Evolutionary conservation across 371 early-diverging fungal genomes (phyloP).

Genomic region (Syncephalastrum contaminatum): DNA sequence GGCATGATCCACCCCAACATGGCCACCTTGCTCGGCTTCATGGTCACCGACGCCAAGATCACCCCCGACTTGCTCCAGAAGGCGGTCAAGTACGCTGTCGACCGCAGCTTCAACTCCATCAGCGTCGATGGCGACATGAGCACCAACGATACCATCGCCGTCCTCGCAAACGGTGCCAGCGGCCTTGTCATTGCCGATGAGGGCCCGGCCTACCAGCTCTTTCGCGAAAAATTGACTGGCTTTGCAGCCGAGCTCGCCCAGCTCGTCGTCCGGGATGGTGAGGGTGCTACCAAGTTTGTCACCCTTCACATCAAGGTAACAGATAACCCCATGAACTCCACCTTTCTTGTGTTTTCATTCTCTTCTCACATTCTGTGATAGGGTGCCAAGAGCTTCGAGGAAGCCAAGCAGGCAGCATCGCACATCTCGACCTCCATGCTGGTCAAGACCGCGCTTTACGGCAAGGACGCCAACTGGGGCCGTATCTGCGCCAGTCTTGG

Average conservation of each 20-base stretch:
- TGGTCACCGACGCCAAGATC: slow-evolving; percentile 85
- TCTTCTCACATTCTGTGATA: slow-evolving; percentile 15
- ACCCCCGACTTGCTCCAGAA: slow-evolving; percentile 60
- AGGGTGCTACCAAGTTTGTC: slow-evolving; percentile 96
- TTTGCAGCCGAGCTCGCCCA: slow-evolving; percentile 85
- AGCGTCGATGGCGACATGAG: slow-evolving; percentile 95
- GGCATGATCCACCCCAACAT: slow-evolving; percentile 95
- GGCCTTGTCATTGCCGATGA: slow-evolving; percentile 46
- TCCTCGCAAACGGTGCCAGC: slow-evolving; percentile 86
- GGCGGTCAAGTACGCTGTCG: slow-evolving; percentile 80
- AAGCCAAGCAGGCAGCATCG: slow-evolving; percentile 81
- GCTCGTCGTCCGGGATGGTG: slow-evolving; percentile 91
- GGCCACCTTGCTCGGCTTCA: slow-evolving; percentile 89
- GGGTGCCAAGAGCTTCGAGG: slow-evolving; percentile 71
- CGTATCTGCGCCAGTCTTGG: slow-evolving; percentile 65
- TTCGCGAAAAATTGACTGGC: slow-evolving; percentile 70
- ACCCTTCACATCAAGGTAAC: slow-evolving; percentile 81
- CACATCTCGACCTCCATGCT: slow-evolving; percentile 90
- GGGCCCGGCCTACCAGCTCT: slow-evolving; percentile 59
- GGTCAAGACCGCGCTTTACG: slow-evolving; percentile 94
- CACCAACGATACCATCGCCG: slow-evolving; percentile 91
- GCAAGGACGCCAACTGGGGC: slow-evolving; percentile 98
- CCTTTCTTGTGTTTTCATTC: neutral
- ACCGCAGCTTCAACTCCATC: slow-evolving; percentile 92
- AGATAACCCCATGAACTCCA: too few species aligned